phyloP scores from a whole-genome alignment of 345 rosid species.

The Eucalyptus sideroxylon region DNA sequence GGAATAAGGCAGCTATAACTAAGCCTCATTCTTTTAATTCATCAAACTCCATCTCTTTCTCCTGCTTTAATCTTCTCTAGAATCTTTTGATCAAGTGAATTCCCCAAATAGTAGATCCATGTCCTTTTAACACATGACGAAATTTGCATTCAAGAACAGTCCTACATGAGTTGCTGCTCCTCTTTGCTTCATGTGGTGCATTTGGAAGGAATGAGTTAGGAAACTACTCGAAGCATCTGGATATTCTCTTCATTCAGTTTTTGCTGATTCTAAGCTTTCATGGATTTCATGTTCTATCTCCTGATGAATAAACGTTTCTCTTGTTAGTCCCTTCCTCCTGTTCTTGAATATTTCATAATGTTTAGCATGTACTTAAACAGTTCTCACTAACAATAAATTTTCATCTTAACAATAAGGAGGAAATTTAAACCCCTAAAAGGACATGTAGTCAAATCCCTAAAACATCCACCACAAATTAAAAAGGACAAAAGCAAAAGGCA shows the following conservation, averaged over 20 bases:
- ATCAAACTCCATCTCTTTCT: background rate
- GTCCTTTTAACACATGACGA: too few relatives aligned
- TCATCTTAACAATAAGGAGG: background rate
- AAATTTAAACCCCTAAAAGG: background rate
- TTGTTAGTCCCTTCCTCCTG: background rate
- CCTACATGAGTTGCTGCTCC: background rate
- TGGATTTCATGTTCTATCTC: background rate
- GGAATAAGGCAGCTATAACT: background rate
- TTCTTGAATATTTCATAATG: background rate
- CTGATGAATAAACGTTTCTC: background rate
- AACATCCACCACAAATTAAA: background rate
- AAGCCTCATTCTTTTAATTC: background rate
- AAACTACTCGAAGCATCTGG: background rate
- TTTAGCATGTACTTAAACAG: background rate
- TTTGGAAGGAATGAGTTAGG: background rate
- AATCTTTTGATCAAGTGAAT: background rate
- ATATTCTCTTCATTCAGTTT: background rate
- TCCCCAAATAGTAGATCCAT: background rate
- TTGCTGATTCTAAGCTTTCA: background rate
- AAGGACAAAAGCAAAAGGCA: background rate
- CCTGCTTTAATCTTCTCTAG: background rate
- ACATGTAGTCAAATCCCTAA: background rate
- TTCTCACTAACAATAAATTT: background rate
- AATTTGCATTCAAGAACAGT: background rate
- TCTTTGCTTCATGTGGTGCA: background rate